Percentiles rank a stretch among this genome's conserved stretches.
phyloP scores from a whole-genome alignment of 2,329 filamentous ascomycete species.

The Diaporthe amygdali region DNA sequence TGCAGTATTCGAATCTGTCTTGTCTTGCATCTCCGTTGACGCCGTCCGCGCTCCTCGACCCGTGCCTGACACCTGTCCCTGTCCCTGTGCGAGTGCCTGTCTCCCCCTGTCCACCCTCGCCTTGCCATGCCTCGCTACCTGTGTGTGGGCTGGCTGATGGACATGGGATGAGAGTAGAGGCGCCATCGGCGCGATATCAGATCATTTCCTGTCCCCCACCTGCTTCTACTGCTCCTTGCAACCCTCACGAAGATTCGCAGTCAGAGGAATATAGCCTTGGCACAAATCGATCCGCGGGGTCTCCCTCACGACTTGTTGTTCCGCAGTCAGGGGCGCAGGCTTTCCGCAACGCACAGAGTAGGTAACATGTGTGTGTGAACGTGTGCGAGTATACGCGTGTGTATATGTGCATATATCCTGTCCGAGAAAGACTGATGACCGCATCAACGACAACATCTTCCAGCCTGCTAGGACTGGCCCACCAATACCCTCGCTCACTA shows the following conservation, averaged over 20 bases:
- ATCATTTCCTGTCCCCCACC: constrained; percentile 7
- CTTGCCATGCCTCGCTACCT: constrained; percentile 17
- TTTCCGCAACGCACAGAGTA: not conserved
- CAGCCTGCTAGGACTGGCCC: constrained; percentile 2
- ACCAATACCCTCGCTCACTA: constrained; percentile 16
- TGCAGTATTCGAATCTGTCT: constrained; percentile 16
- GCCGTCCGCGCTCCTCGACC: constrained; percentile 15
- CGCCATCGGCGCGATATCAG: constrained; percentile 15
- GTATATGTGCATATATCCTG: not conserved
- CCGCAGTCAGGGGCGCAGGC: not conserved
- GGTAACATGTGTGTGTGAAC: not conserved
- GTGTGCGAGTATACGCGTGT: not conserved
- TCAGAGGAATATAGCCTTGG: not conserved
- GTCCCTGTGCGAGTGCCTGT: constrained; percentile 10
- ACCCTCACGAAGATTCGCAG: not conserved
- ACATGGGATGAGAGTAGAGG: constrained; percentile 8
- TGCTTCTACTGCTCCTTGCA: constrained; percentile 1
- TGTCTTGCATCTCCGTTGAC: constrained; percentile 21
- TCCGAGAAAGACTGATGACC: not conserved
- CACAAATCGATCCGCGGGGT: not conserved
- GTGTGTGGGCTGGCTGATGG: constrained; percentile 1
- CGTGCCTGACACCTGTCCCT: constrained; percentile 23
- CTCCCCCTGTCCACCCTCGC: constrained; percentile 1
- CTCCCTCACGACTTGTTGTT: not conserved
- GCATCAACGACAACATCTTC: constrained; percentile 5